phyloP scores from a whole-genome alignment of 2,329 filamentous ascomycete species.

The Arthrobotrys sphaeroides region DNA sequence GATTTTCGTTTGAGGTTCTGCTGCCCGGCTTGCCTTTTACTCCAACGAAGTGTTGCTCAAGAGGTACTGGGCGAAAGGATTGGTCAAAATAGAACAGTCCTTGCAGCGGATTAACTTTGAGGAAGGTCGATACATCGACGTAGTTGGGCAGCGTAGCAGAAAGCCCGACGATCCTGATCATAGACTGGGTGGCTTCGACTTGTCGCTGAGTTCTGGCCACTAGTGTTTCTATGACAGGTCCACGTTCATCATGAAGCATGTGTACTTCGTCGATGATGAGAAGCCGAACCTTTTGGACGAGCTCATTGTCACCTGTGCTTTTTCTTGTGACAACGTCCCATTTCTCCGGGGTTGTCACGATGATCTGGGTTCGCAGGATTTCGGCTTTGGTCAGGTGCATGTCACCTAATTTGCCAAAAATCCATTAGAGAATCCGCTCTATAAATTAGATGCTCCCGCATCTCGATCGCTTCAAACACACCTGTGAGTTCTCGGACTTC shows the following conservation, averaged over 20 bases:
- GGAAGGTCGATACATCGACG: constrained; percentile 93
- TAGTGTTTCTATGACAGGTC: constrained; percentile 92
- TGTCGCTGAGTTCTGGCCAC: constrained; percentile 95
- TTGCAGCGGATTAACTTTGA: constrained; percentile 91
- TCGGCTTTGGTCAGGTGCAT: constrained; percentile 99
- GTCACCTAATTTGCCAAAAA: constrained; percentile 69
- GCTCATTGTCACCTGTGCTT: constrained; percentile 93
- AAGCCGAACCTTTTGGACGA: constrained; percentile 95
- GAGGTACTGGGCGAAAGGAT: constrained; percentile 92
- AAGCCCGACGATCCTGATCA: constrained; percentile 94
- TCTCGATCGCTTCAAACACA: not conserved
- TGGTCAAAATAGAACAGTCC: constrained; percentile 97
- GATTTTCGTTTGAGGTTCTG: constrained; percentile 84
- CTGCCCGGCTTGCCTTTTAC: constrained; percentile 89
- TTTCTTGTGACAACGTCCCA: constrained; percentile 99
- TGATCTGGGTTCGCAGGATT: constrained; percentile 94
- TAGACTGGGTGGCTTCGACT: constrained; percentile 95
- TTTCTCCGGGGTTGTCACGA: constrained; percentile 98
- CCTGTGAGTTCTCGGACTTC: constrained; percentile 87
- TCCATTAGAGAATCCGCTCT: not conserved
- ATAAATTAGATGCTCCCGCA: not conserved
- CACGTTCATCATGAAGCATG: constrained; percentile 98
- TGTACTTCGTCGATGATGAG: constrained; percentile 99
- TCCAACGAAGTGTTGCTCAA: constrained; percentile 97
- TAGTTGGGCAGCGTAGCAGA: constrained; percentile 97